Base-by-base conservation (phyloP, 495 filamentous ascomycete genomes). In the Talaromyces borbonicus region DNA sequence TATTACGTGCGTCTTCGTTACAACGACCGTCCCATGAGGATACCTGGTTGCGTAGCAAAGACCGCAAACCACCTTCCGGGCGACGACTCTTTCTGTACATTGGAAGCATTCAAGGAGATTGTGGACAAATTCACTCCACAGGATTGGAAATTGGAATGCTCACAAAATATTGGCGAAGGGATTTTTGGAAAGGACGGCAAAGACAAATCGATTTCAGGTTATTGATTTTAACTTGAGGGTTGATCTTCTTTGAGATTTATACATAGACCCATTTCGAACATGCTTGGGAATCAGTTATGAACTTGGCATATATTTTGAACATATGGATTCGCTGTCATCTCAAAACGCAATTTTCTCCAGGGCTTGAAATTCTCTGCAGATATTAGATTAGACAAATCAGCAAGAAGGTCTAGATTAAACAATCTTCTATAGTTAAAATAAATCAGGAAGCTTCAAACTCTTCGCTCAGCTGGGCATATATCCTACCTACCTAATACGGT, bases 1-100 rank as follows among this genome's bases (percentile, higher is more conserved):
- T 87, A 95, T 66, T 98, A 84, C 65, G 90, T 98, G n/a, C 79
- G 92, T n/a, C 61, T 98, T 46, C 75, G 89, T 44, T 97, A 92
- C 62, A 97, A 98, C 52, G 90, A 97, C 59, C 68, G 72, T 31
- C 77, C 85, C 0, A 74, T 96, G 54, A 73, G 69, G 8, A 75
- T 97, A 41, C 90, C 89, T 5, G 88, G 87, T 22, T 98, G 92
- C 57, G 69, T 62, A 27, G 79, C 73, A 48, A 64, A 70, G 26
- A 59, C 72, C 1, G 85, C 86, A 23, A 95, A 89, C 31, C 92
- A 98, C 64, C 72, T 94, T 4, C 77, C 89, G 22, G 89, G 88
- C 2, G 85, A 98, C 57, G 83, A 89, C 51, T 85, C 74, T 18
- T 95, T 98, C 59, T 97, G 92, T 67, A 98, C 92, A 1, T 57